Conservation (phyloP, 345 rosid species). For the Passiflora organensis region DNA sequence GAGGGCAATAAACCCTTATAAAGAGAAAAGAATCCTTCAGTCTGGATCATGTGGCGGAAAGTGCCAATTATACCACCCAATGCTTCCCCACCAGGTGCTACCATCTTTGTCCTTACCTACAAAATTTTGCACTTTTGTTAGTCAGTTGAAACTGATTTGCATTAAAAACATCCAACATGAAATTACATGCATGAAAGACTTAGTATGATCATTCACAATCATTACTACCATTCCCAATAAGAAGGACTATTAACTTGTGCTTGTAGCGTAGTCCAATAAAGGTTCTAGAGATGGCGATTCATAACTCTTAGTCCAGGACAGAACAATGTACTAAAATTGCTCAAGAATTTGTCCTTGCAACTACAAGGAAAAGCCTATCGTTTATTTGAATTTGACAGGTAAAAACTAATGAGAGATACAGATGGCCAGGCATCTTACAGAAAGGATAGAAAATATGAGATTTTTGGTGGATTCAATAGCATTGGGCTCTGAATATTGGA, state of each 20-base stretch:
- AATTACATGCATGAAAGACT: neutral
- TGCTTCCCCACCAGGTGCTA: constrained; percentile 94
- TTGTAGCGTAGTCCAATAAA: neutral
- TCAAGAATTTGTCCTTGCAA: too few relatives aligned
- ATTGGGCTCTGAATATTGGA: too few relatives aligned
- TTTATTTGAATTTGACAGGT: too few relatives aligned
- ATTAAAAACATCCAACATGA: neutral
- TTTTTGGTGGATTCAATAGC: too few relatives aligned
- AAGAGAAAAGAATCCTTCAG: constrained; percentile 83
- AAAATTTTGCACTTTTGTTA: constrained; percentile 6
- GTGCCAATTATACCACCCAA: constrained; percentile 77
- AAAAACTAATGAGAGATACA: too few relatives aligned
- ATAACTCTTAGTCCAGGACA: too few relatives aligned
- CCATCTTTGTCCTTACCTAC: constrained; percentile 77
- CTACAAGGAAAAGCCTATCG: too few relatives aligned
- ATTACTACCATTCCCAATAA: neutral
- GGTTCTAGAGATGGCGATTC: neutral
- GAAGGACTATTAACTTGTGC: neutral
- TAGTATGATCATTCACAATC: neutral
- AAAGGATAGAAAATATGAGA: too few relatives aligned
- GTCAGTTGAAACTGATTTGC: neutral
- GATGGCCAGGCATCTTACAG: too few relatives aligned
- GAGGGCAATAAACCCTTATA: constrained; percentile 87
- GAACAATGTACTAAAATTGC: too few relatives aligned
- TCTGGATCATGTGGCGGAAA: constrained; percentile 67